Conservation (phyloP, 441 rosid genomes). For the Brassica hybrid region DNA sequence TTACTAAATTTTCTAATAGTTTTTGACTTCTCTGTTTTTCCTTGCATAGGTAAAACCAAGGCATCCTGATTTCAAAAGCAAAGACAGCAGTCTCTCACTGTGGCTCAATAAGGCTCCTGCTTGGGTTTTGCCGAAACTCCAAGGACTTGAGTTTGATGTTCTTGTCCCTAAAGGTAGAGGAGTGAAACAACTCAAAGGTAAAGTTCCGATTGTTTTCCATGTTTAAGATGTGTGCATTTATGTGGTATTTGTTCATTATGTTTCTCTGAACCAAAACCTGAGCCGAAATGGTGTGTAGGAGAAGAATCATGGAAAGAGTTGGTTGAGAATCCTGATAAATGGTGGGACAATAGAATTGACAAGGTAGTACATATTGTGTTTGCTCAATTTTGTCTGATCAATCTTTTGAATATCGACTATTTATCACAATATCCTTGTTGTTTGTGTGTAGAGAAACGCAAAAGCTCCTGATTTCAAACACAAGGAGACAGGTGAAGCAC, state of each 20-base stretch:
- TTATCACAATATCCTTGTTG: neutral
- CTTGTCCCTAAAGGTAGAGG: slow-evolving; percentile 35
- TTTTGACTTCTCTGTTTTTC: neutral
- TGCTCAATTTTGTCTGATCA: neutral
- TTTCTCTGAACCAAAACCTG: neutral
- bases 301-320: slow-evolving; percentile 45
- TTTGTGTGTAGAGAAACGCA: slow-evolving; percentile 2
- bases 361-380: slow-evolving; percentile 28
- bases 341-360: slow-evolving; percentile 44
- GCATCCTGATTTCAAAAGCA: slow-evolving; percentile 78
- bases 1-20: too few relatives aligned
- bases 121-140: slow-evolving; percentile 54
- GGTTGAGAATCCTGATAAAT: slow-evolving; percentile 42
- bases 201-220: neutral
- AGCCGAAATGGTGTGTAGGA: slow-evolving; percentile 29
- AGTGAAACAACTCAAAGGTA: slow-evolving; percentile 53
- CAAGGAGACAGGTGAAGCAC: slow-evolving; percentile 47
- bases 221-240: too few relatives aligned
- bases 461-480: slow-evolving; percentile 4
- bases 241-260: neutral
- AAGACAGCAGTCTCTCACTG: slow-evolving; percentile 50
- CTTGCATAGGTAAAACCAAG: slow-evolving; percentile 62
- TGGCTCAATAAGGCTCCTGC: slow-evolving; percentile 58
- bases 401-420: neutral
- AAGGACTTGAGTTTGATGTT: slow-evolving; percentile 38